Conservation (phyloP, 2,329 filamentous ascomycete genomes). For the Fusarium torreyae region DNA sequence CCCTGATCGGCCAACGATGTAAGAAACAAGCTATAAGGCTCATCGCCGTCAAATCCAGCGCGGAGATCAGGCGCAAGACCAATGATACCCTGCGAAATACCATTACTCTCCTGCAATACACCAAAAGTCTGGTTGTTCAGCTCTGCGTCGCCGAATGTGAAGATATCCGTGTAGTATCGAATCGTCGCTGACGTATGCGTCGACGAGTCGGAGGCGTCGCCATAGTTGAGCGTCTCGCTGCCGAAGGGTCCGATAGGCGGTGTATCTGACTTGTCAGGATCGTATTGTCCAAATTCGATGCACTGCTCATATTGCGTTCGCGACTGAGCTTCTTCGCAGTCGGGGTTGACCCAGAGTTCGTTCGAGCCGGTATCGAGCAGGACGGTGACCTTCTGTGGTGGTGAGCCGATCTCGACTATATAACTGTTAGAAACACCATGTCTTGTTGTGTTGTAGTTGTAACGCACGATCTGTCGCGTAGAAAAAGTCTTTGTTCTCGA, state of each 20-base stretch:
- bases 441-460: neutral
- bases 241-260: slow-evolving; percentile 58
- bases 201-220: slow-evolving; percentile 56
- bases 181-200: slow-evolving; percentile 59
- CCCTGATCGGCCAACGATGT: slow-evolving; percentile 64
- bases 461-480: slow-evolving; percentile 58
- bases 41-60: slow-evolving; percentile 55
- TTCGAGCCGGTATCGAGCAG: slow-evolving; percentile 68
- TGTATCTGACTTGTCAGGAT: slow-evolving; percentile 59
- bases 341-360: slow-evolving; percentile 70
- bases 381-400: slow-evolving; percentile 61
- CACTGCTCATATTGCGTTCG: slow-evolving; percentile 57
- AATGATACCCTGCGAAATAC: slow-evolving; percentile 67
- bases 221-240: slow-evolving; percentile 57
- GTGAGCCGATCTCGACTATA: slow-evolving; percentile 62
- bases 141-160: slow-evolving; percentile 61
- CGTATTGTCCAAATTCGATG: slow-evolving; percentile 60
- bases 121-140: slow-evolving; percentile 66
- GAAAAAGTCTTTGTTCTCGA: slow-evolving; percentile 58
- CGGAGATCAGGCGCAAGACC: slow-evolving; percentile 63
- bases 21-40: slow-evolving; percentile 68
- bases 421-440: neutral
- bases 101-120: slow-evolving; percentile 60
- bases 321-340: slow-evolving; percentile 59
- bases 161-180: slow-evolving; percentile 62